Base-by-base conservation (phyloP, 202 grass and related monocot genomes). In the Setaria italica region DNA sequence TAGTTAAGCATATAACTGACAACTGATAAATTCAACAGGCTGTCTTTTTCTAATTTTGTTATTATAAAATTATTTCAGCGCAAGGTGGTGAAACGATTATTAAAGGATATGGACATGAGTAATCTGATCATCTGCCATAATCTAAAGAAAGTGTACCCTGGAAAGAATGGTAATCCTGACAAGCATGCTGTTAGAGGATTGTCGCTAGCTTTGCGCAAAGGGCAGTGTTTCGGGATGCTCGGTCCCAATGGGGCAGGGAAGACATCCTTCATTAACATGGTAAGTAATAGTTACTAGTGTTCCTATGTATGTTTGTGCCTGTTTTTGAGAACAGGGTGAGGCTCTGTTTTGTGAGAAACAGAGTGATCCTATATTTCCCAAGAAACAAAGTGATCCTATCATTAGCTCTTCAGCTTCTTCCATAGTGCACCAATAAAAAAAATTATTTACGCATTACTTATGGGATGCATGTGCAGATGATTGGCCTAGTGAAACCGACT, bases 211-310 rank as follows among this genome's bases (percentile, higher is more conserved):
- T 67, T 99, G 59, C 72, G 64, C 47, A 88, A 92, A 82, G 96
- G 96, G n/a, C 84, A 99, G 64, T 99, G 96, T 87, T 99, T 96
- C 0, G 90, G 96, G 37, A 99, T 99, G 93, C 88, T 99, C 30
- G 96, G 93, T 2, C 96, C 93, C 13, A 99, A 95, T 80, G 96
- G 96, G 4, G 93, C 93, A 33, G 96, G 93, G 57, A 99, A 99
- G 53, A 92, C 93, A 67, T 91, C 96, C 46, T 99, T 99, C 82
- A 87, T 94, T 73, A 93, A 94, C 86, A 96, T 99, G 91, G 96
- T 99, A 19, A 60, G 78, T 89, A 42, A 0, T 11, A 75, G 30
- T 43, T 63, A 25, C 1, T 54, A 9, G 20, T 60, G 29, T 81
- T 19, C 45, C 50, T 63, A 1, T 41, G 25, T 16, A 54, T 73